Evolutionary conservation across 306 rosid genomes (phyloP), one percentile per base, ranked within the genome.

Genomic region (Glycine latifolia): DNA sequence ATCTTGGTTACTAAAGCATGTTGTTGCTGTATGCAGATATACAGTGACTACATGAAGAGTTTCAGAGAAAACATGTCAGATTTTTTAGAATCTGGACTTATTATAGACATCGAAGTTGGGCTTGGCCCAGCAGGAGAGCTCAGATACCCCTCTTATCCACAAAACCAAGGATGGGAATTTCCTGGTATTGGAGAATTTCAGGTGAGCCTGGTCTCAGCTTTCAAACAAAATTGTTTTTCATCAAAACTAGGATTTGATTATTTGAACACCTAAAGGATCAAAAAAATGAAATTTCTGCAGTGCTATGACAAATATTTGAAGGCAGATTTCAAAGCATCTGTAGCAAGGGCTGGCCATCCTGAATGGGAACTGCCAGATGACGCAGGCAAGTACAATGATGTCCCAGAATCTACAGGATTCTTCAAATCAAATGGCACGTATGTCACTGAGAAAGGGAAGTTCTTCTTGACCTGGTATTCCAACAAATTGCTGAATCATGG

Each of bases 101-200:
- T 94, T 8, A 41, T 88, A 78, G 97, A 92, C 86, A 85, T 92
- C 82, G 97, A 94, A 88, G 95, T 92, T 8, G 97, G 98, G 8
- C 91, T 89, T 75, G 94, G 97, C 4, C 94, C 97, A 6, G 92
- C 97, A 0, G 98, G 97, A 74, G 98, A 94, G 87, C 92, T 94
- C 61, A 91, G 97, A 83, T 90, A 87, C 83, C 95, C 97, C 43
- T 94, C 97, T 78, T 94, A 94, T 86, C 93, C 93, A n/a, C 85
- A 79, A 81, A 90, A 9, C 77, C 95, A 92, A 79, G 98, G 97
- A 71, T 92, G 98, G 98, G 73, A 0, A 20, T 92, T 78, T 81
- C 97, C 97, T 20, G 97, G 98, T 17, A 91, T 94, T 49, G 98
- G 98, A 87, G 98, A 92, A 76, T 94, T 92, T 87, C 97, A 94